phyloP scores from a whole-genome alignment of 83 land plant species.

The Isoetes engelmannii region DNA sequence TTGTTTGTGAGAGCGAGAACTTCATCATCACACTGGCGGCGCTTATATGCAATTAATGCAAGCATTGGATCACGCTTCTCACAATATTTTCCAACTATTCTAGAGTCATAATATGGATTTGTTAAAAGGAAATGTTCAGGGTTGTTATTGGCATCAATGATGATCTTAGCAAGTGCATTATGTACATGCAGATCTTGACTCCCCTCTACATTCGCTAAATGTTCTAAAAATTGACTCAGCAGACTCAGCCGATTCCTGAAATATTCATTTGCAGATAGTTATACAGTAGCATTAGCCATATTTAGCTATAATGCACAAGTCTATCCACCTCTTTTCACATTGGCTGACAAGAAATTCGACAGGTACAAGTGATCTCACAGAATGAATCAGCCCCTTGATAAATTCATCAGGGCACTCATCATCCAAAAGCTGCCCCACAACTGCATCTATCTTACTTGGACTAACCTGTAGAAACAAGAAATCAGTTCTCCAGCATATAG shows the following conservation, averaged over 20 bases:
- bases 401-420: conserved; percentile 7
- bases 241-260: conserved; percentile 4
- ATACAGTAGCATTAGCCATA: background rate
- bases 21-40: conserved; percentile 10
- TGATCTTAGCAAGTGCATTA: conserved; percentile 9
- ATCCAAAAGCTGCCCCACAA: conserved; percentile 6
- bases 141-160: conserved; percentile 1
- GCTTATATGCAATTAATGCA: conserved; percentile 2
- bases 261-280: background rate
- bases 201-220: background rate
- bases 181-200: conserved; percentile 2
- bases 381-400: conserved; percentile 1
- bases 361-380: conserved; percentile 4
- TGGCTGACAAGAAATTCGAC: conserved; percentile 1
- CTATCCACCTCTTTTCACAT: conserved; percentile 6
- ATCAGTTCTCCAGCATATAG: background rate
- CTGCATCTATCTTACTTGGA: conserved; percentile 1
- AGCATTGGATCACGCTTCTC: conserved; percentile 9
- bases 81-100: conserved; percentile 6
- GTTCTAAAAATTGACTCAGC: background rate
- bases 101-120: conserved; percentile 5
- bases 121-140: conserved; percentile 2
- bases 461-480: background rate
- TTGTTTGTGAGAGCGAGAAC: background rate
- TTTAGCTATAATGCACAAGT: background rate